Evolutionary conservation across 495 filamentous ascomycete genomes (phyloP).

Genomic region (Daldinia concentrica): DNA sequence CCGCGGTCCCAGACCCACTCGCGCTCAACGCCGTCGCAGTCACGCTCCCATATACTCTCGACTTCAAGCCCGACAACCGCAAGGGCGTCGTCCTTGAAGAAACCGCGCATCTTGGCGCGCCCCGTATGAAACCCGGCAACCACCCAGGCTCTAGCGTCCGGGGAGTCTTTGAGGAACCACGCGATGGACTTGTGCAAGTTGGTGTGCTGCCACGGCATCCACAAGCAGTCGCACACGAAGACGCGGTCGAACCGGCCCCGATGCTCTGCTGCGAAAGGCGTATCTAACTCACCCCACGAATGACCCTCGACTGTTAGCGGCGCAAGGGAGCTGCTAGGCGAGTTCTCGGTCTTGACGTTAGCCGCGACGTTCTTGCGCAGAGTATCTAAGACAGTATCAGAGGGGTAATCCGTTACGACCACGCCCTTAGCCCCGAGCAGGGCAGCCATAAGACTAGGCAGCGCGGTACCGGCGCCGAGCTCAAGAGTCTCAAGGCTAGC

Average conservation of each 20-base stretch:
- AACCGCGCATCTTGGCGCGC: constrained; percentile 70
- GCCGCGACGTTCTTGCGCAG: constrained; percentile 68
- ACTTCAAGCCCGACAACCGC: constrained; percentile 67
- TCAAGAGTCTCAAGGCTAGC: constrained; percentile 53
- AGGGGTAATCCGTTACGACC: constrained; percentile 82
- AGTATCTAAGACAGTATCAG: constrained; percentile 66
- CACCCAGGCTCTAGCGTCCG: constrained; percentile 67
- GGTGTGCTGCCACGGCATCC: constrained; percentile 82
- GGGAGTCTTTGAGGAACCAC: constrained; percentile 68
- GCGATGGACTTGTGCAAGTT: constrained; percentile 74
- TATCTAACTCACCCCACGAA: constrained; percentile 72
- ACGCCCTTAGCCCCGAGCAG: constrained; percentile 70
- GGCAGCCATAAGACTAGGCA: constrained; percentile 73
- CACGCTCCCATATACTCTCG: constrained; percentile 77
- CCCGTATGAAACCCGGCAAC: constrained; percentile 89
- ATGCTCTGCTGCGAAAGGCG: constrained; percentile 62
- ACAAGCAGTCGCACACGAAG: constrained; percentile 84
- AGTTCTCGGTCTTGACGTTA: constrained; percentile 29
- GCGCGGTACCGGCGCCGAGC: constrained; percentile 73
- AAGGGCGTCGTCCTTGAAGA: constrained; percentile 71
- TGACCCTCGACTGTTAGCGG: constrained; percentile 68
- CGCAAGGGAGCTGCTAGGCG: constrained; percentile 32
- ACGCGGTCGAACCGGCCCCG: constrained; percentile 70
- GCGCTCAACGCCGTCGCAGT: constrained; percentile 72
- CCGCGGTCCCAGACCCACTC: constrained; percentile 72